Base-by-base conservation (phyloP, 768 basidiomycete genomes). In the Pholiota microspora region DNA sequence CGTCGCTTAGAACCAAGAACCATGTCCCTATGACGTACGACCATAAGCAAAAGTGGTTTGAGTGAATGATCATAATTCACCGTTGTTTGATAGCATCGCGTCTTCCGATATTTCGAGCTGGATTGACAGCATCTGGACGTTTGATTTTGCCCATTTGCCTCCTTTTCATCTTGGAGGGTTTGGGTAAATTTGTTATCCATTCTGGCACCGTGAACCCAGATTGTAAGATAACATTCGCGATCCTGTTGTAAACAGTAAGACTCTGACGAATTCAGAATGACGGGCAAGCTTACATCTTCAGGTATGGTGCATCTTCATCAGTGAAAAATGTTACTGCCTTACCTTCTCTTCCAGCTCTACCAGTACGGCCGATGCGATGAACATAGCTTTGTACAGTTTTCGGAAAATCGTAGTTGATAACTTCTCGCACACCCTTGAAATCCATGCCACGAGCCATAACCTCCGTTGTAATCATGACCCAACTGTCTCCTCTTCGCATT, bases 401-500 rank as follows among this genome's bases (percentile, higher is more conserved):
- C 2, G 97, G 97, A 71, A 98, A 98, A 71, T 98, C 96, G 64
- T 91, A 95, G 69, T 98, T 99, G 66, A 98, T 88, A 8, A 99
- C 94, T 65, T 98, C 91, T 55, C 86, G 78, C 49, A 96, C 84
- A 8, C 95, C 94, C 68, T 88, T 90, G 76, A 99, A 98, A 67
- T 98, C 97, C 88, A 99, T 94, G 2, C 97, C 97, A 61, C 97
- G 82, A 21, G 93, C 94, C 92, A 98, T 91, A 48, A 98, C 91
- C 68, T 99, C 97, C 21, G 97, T 99, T 60, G 88, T 92, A 44
- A 99, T 82, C 82, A 98, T 83, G 29, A 95, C 84, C 97, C 97
- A 98, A 56, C 92, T 89, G 66, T 92, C 83, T 0, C 95, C 97
- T 62, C 78, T 79, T 24, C 92, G 85, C 87, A 99, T 96, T 29